phyloP scores from a whole-genome alignment of 2,329 filamentous ascomycete species.

The Geosmithia morbida region DNA sequence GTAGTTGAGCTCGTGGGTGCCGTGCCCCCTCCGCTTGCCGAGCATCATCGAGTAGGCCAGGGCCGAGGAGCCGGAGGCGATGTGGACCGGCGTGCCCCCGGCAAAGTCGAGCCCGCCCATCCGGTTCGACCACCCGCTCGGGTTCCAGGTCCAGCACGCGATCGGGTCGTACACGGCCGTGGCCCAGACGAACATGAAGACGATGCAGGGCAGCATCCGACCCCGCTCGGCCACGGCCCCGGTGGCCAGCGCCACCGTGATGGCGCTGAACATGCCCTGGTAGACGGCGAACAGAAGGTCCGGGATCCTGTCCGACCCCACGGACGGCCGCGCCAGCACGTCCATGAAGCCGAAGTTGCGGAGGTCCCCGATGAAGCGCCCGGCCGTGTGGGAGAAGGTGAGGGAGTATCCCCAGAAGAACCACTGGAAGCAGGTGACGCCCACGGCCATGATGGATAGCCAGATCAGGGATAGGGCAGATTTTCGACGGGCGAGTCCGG shows the following conservation, averaged over 20 bases:
- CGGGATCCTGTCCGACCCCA: slow-evolving; percentile 59
- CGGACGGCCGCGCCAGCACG: slow-evolving; percentile 61
- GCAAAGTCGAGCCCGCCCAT: slow-evolving; percentile 81
- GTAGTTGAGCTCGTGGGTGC: slow-evolving; percentile 80
- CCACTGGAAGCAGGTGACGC: slow-evolving; percentile 81
- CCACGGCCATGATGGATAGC: slow-evolving; percentile 77
- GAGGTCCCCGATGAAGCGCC: slow-evolving; percentile 63
- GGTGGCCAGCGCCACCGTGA: slow-evolving; percentile 73
- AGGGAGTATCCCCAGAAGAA: slow-evolving; percentile 87
- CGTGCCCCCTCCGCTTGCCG: slow-evolving; percentile 71
- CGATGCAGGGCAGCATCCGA: slow-evolving; percentile 72
- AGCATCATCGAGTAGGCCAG: slow-evolving; percentile 87
- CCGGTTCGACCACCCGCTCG: slow-evolving; percentile 62
- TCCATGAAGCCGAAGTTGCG: slow-evolving; percentile 66
- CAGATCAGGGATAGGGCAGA: slow-evolving; percentile 82
- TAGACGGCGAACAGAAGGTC: slow-evolving; percentile 78
- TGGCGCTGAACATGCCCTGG: slow-evolving; percentile 77
- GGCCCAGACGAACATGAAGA: slow-evolving; percentile 90
- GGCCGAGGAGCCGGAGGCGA: slow-evolving; percentile 68
- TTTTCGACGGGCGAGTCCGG: slow-evolving; percentile 75
- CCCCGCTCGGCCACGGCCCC: slow-evolving; percentile 79
- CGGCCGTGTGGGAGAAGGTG: slow-evolving; percentile 65
- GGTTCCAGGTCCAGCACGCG: slow-evolving; percentile 92
- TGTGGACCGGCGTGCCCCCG: slow-evolving; percentile 82
- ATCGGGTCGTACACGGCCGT: slow-evolving; percentile 87